Evolutionary conservation across 1,284 basidiomycete genomes (phyloP).

Genomic region (Xerocomus nothofagi): DNA sequence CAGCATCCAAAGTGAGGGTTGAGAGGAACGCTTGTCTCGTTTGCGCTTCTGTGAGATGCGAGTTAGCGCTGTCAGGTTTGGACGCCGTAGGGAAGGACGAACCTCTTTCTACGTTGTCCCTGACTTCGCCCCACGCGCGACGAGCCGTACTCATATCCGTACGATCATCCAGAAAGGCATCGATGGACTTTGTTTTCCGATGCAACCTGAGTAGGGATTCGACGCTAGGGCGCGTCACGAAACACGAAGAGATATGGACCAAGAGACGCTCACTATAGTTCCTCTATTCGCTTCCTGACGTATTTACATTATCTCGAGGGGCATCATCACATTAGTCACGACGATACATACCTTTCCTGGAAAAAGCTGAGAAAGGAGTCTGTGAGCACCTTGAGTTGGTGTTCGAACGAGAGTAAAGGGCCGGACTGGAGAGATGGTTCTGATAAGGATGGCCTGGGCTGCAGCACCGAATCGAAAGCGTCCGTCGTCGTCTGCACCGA

Average conservation of each 20-base stretch:
- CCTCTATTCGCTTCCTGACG: conserved; percentile 76
- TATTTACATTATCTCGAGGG: conserved; percentile 4
- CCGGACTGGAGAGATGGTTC: conserved; percentile 47
- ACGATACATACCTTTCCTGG: conserved; percentile 68
- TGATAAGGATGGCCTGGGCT: conserved; percentile 42
- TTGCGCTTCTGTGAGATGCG: conserved; percentile 63
- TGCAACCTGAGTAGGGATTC: conserved; percentile 71
- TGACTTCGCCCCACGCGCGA: conserved; percentile 77
- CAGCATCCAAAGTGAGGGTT: conserved; percentile 70
- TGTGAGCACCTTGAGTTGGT: conserved; percentile 64
- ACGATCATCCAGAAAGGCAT: conserved; percentile 64
- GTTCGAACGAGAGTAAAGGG: conserved; percentile 69
- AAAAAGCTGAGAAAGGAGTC: conserved; percentile 84
- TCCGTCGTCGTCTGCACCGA: conserved; percentile 23
- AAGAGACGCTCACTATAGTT: conserved; percentile 64
- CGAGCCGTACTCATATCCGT: conserved; percentile 62
- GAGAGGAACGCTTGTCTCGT: conserved; percentile 73
- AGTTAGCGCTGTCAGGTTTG: neutral
- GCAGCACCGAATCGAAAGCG: conserved; percentile 19
- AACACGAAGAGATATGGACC: neutral
- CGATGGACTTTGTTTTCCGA: conserved; percentile 65
- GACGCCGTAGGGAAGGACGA: conserved; percentile 16
- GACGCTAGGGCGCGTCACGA: conserved; percentile 47
- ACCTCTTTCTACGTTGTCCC: conserved; percentile 83
- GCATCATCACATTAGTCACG: neutral